Evolutionary conservation across 495 filamentous ascomycete species (phyloP), one percentile per base, ranked within the genome.

Genomic region (Lentithecium fluviatile): DNA sequence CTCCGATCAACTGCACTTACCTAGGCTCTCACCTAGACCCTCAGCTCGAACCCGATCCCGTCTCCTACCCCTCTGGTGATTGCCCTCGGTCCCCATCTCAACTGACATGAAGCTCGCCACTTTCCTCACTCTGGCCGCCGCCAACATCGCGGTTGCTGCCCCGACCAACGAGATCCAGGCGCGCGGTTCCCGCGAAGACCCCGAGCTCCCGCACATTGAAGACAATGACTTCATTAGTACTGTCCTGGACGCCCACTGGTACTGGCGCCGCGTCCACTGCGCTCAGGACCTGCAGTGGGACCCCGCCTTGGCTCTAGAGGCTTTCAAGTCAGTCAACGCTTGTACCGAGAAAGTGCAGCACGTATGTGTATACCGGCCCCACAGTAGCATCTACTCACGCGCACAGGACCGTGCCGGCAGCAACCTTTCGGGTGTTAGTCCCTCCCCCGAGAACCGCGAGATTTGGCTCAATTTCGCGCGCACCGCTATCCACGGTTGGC

Each of bases 271-370:
- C 20, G 50, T 54, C 19, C 62, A 65, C 38, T 65, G 62, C 32
- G 62, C 62, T 10, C 62, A 65, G 51, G 48, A 60, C 48, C 56
- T 65, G 11, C 19, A 1, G 19, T 65, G 62, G 62, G 62, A 65
- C 29, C 49, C 52, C n/a, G 29, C 20, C 4, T 56, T 60, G 12
- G 56, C 56, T 19, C 20, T 52, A 17, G 34, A 23, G 8, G 62
- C 62, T 42, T 36, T 55, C 20, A 34, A 55, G 1, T 51, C 56
- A 11, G 62, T 56, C 34, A 56, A 52, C 23, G 43, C n/a, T 6
- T 65, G 62, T 51, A 60, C 62, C 13, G 8, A 45, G 32, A 38
- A 53, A 32, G 38, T 43, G 13, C n/a, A 55, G 13, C 62, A 65
- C 45, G 62, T 60, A 36, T 43, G 50, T 25, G 6, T 17, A n/a